Conservation (phyloP, 1,284 basidiomycete genomes). For the Volvariella volvacea region DNA sequence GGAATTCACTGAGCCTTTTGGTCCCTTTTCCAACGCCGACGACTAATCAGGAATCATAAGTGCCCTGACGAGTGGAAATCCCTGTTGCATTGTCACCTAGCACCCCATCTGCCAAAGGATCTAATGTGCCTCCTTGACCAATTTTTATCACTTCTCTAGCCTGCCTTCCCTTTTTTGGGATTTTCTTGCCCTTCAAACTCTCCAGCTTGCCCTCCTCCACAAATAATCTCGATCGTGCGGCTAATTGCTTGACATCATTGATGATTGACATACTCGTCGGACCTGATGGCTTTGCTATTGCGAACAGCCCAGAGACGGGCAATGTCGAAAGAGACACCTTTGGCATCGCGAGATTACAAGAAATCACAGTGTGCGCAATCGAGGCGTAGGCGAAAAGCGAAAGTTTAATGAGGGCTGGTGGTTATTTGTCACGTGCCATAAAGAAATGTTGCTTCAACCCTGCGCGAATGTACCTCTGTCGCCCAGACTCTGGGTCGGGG, state of each 20-base stretch:
- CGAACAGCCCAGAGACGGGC: slow-evolving; percentile 80
- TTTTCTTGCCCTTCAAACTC: slow-evolving; percentile 30
- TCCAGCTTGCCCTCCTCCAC: slow-evolving; percentile 51
- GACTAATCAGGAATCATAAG: slow-evolving; percentile 42
- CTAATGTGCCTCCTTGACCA: slow-evolving; percentile 92
- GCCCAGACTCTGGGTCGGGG: too few species aligned
- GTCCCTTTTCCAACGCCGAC: slow-evolving; percentile 90
- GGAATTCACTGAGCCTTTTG: slow-evolving; percentile 80
- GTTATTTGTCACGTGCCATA: slow-evolving; percentile 34
- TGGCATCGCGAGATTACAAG: slow-evolving; percentile 60
- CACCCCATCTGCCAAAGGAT: slow-evolving; percentile 95
- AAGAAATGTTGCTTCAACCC: slow-evolving; percentile 36
- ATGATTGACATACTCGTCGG: slow-evolving; percentile 89
- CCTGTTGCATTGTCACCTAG: slow-evolving; percentile 43
- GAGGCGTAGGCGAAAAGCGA: too few species aligned
- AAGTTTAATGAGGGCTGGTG: too few species aligned
- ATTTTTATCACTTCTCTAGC: slow-evolving; percentile 60
- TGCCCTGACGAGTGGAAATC: slow-evolving; percentile 5
- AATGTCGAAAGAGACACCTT: slow-evolving; percentile 45
- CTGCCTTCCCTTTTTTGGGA: slow-evolving; percentile 31
- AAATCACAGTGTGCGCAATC: too few species aligned
- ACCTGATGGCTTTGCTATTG: slow-evolving; percentile 80
- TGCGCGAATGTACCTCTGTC: too few species aligned
- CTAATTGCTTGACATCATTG: slow-evolving; percentile 79
- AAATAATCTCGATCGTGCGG: slow-evolving; percentile 79